phyloP scores from a whole-genome alignment of 371 early-diverging fungal genomes.

The Mucor saturninus region DNA sequence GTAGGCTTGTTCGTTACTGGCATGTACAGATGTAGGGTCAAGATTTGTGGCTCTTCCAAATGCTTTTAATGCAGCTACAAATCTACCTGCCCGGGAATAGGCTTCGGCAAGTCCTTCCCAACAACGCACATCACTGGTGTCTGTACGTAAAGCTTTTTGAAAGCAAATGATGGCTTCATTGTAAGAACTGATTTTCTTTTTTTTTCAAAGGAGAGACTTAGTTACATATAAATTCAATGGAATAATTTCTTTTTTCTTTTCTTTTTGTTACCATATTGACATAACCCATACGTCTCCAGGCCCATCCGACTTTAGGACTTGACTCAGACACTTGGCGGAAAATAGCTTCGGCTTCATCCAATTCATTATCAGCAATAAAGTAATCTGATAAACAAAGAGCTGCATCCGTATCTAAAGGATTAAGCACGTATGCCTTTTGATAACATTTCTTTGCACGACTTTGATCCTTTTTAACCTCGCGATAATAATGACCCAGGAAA shows the following conservation, averaged over 20 bases:
- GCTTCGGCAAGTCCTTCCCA: slow-evolving; percentile 93
- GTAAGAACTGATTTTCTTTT: slow-evolving; percentile 46
- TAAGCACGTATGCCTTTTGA: slow-evolving; percentile 73
- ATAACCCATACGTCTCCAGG: slow-evolving; percentile 82
- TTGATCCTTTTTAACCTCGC: slow-evolving; percentile 62
- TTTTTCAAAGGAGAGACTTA: not conserved
- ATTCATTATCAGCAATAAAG: slow-evolving; percentile 55
- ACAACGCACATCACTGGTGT: slow-evolving; percentile 64
- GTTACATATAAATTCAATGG: too few species aligned
- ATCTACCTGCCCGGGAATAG: slow-evolving; percentile 85
- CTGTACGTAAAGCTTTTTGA: slow-evolving; percentile 79
- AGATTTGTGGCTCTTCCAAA: slow-evolving; percentile 76
- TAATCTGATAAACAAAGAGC: slow-evolving; percentile 69
- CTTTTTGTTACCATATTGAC: slow-evolving; percentile 60
- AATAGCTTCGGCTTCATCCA: slow-evolving; percentile 61
- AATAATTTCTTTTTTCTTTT: not conserved
- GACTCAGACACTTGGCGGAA: slow-evolving; percentile 53
- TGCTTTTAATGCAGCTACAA: slow-evolving; percentile 81
- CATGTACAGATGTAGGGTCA: slow-evolving; percentile 55
- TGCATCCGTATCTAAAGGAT: slow-evolving; percentile 72
- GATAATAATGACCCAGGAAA: slow-evolving; percentile 84
- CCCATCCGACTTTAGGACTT: slow-evolving; percentile 68
- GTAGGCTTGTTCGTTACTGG: slow-evolving; percentile 60
- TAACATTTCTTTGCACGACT: slow-evolving; percentile 82
- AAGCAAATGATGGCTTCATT: slow-evolving; percentile 79